Evolutionary conservation across 257 asterid species (phyloP).

Genomic region (Echium plantagineum): DNA sequence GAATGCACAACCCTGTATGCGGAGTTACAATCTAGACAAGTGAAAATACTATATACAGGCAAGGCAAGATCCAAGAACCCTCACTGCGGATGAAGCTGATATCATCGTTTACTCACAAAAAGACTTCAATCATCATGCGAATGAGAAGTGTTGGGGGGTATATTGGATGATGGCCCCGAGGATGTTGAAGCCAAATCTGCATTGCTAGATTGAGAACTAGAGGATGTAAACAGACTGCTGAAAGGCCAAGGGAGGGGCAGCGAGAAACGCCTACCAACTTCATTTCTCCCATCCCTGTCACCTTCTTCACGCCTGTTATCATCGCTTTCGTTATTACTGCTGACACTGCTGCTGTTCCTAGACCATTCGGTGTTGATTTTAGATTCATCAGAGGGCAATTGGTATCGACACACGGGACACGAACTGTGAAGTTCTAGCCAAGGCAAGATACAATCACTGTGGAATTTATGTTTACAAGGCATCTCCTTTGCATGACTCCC

Average conservation of each 20-base stretch:
- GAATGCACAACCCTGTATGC: neutral
- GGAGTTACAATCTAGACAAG: neutral
- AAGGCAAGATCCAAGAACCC: no score
- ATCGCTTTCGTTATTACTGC: neutral
- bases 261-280: constrained; percentile 38
- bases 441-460: constrained; percentile 1
- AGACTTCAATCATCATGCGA: constrained; percentile 22
- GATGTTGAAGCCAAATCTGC: constrained; percentile 22
- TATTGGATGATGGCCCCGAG: constrained; percentile 18
- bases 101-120: constrained; percentile 3
- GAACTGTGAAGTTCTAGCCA: constrained; percentile 3
- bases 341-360: constrained; percentile 11
- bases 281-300: constrained; percentile 22
- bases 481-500: neutral
- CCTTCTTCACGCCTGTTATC: constrained; percentile 7
- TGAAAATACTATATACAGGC: neutral
- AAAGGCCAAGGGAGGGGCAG: constrained; percentile 72
- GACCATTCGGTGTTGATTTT: constrained; percentile 30
- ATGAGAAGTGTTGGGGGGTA: constrained; percentile 23
- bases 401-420: neutral
- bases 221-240: constrained; percentile 45
- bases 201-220: constrained; percentile 24
- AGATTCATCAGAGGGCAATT: constrained; percentile 12
- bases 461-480: constrained; percentile 3
- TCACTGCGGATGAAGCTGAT: neutral